phyloP scores from a whole-genome alignment of 1,139 yeast species.

The Saccharomyces hybrid region DNA sequence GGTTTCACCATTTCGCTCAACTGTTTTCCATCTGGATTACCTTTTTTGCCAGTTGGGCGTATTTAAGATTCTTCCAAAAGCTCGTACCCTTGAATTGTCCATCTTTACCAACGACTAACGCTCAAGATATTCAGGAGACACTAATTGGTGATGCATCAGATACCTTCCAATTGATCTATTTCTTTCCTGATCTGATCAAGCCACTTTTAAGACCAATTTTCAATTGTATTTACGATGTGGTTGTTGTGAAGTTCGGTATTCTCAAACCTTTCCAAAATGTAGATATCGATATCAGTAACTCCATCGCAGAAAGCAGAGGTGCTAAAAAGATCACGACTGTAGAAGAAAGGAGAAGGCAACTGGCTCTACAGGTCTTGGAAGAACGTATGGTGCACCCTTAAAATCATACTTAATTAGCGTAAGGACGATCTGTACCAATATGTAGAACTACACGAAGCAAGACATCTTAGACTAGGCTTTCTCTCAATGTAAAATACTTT shows the following conservation, averaged over 20 bases:
- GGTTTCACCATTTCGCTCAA: slow-evolving; percentile 44
- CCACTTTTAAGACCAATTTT: slow-evolving; percentile 52
- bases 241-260: slow-evolving; percentile 46
- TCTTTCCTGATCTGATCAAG: slow-evolving; percentile 59
- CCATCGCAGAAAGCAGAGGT: slow-evolving; percentile 51
- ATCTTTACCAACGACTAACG: slow-evolving; percentile 24
- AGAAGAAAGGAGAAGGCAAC: slow-evolving; percentile 74
- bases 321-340: slow-evolving; percentile 34
- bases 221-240: slow-evolving; percentile 44
- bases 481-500: too few species aligned
- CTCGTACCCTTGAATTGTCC: slow-evolving; percentile 9
- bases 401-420: too few species aligned
- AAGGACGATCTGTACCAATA: too few species aligned
- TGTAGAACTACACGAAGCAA: background rate
- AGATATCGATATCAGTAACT: slow-evolving; percentile 64
- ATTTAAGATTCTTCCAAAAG: slow-evolving; percentile 65
- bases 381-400: slow-evolving; percentile 43
- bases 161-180: slow-evolving; percentile 73
- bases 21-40: slow-evolving; percentile 61
- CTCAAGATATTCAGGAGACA: slow-evolving; percentile 12
- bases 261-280: slow-evolving; percentile 64
- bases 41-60: slow-evolving; percentile 63
- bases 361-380: slow-evolving; percentile 76
- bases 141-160: slow-evolving; percentile 78
- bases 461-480: background rate